A percentile compares a stretch with the other conserved stretches of the same genome.
Evolutionary conservation across 2,329 filamentous ascomycete genomes (phyloP).

Genomic region (Ceratocystis destructans): DNA sequence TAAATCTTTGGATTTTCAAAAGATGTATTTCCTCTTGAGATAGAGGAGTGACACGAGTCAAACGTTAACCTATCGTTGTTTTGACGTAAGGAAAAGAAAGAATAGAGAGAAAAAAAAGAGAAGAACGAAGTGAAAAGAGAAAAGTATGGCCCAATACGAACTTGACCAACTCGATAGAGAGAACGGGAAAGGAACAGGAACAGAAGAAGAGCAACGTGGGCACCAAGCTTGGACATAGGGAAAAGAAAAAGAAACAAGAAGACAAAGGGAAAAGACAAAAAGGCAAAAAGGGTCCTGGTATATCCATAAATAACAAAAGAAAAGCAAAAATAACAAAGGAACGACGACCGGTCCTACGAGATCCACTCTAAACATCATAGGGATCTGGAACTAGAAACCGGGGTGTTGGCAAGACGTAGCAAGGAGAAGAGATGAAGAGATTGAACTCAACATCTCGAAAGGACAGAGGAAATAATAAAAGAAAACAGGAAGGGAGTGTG

Average conservation of each 20-base stretch:
- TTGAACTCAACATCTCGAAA: not conserved
- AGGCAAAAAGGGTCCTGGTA: not conserved
- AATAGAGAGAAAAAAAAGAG: too few relatives aligned
- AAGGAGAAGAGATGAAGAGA: slow-evolving; percentile 10
- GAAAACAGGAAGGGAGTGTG: not conserved
- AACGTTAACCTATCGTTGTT: too few relatives aligned
- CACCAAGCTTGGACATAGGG: not conserved
- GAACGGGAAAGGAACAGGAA: not conserved
- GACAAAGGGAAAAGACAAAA: slow-evolving; percentile 8
- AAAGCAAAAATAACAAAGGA: not conserved
- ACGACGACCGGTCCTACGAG: not conserved
- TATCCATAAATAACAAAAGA: not conserved
- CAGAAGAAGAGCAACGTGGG: not conserved
- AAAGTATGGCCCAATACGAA: not conserved
- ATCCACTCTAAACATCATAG: slow-evolving; percentile 12
- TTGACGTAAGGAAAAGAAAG: too few relatives aligned
- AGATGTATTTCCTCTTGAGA: too few relatives aligned
- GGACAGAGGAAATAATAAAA: not conserved
- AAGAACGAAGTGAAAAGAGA: not conserved
- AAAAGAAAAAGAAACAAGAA: not conserved
- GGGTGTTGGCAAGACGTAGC: not conserved
- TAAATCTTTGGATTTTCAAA: too few relatives aligned
- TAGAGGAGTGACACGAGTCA: too few relatives aligned
- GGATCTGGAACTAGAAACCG: not conserved
- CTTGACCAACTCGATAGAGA: not conserved